A percentile compares a stretch with the other conserved stretches of the same genome.
Evolutionary conservation across 202 grass and related monocot genomes (phyloP).

Genomic region (Panicum hallii): DNA sequence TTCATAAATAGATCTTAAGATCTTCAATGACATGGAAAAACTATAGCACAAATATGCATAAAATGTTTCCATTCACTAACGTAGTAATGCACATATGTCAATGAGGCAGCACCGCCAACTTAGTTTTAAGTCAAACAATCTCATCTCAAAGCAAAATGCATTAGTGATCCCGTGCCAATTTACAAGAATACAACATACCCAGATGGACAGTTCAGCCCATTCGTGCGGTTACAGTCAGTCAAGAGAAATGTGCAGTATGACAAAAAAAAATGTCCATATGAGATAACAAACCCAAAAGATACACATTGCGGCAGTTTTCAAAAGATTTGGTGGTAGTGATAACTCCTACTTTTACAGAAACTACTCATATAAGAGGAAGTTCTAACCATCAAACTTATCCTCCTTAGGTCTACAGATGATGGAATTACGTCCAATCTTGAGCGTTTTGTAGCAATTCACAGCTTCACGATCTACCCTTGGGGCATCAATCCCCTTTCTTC

Average conservation of each 20-base stretch:
- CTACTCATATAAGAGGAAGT: slow-evolving; percentile 45
- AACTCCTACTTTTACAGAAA: slow-evolving; percentile 35
- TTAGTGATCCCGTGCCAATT: background rate
- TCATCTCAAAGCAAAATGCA: slow-evolving; percentile 40
- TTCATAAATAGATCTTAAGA: slow-evolving; percentile 14
- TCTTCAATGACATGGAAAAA: background rate
- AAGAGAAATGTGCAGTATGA: slow-evolving; percentile 16
- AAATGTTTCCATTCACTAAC: slow-evolving; percentile 25
- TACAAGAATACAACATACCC: background rate
- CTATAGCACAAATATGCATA: background rate
- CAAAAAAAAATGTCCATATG: background rate
- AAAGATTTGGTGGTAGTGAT: slow-evolving; percentile 16
- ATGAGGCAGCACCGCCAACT: background rate
- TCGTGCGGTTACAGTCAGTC: background rate
- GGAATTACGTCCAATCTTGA: slow-evolving; percentile 60
- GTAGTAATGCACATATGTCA: background rate
- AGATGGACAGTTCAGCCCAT: slow-evolving; percentile 19
- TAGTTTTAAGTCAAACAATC: slow-evolving; percentile 29
- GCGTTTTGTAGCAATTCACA: slow-evolving; percentile 68
- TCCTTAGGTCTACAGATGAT: slow-evolving; percentile 61
- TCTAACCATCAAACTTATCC: slow-evolving; percentile 60
- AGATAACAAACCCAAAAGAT: slow-evolving; percentile 19
- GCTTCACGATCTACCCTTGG: slow-evolving; percentile 48
- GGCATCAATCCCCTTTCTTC: slow-evolving; percentile 52
- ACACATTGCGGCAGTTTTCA: background rate